Base-by-base conservation (phyloP, 371 early-diverging fungal species). In the Saksenaea vasiformis region DNA sequence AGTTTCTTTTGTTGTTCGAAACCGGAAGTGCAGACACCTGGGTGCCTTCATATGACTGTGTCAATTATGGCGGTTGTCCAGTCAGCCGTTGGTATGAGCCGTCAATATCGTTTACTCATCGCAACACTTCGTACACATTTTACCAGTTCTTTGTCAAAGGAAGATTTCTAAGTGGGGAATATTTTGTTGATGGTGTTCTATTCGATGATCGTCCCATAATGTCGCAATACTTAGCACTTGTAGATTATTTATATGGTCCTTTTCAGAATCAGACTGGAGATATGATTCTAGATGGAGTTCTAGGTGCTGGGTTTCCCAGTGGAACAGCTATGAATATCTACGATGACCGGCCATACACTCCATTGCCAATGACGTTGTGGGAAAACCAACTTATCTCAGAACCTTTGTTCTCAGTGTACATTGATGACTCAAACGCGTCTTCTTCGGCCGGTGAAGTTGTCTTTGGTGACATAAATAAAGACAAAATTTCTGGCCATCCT, bases 1-100 rank as follows among this genome's bases (percentile, higher is more conserved):
- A 74, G 10, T 90, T 88, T 66, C 72, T 80, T 44, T 74, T 90
- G 13, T 73, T 87, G 35, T 86, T 90, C 34, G 91, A 90, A 65
- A 90, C 88, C 1, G 88, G 88, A 11, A 85, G 85, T 2, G 78
- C 85, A 8, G 83, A 88, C 62, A 83, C 84, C 15, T 84, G 86
- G 77, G 68, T 88, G 51, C 77, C 83, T 1, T 63, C 80, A 36
- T 17, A 34, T 41, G 14, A 54, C 3, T 56, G 36, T 35, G 36
- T 35, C 13, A 26, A 15, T 11, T 8, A 34, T 14, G 26, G 35
- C 31, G 54, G 54, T 10, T 61, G 54, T 37, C 37, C 24, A 17
- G 15, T 37, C 11, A n/a, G 15, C 10, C 51, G 9, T 15, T 17
- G 19, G 5, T 62, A 62, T 34, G 26, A 41, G 8, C 44, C 47